phyloP scores from a whole-genome alignment of 75 land plant species.

The Cunninghamia lanceolata region DNA sequence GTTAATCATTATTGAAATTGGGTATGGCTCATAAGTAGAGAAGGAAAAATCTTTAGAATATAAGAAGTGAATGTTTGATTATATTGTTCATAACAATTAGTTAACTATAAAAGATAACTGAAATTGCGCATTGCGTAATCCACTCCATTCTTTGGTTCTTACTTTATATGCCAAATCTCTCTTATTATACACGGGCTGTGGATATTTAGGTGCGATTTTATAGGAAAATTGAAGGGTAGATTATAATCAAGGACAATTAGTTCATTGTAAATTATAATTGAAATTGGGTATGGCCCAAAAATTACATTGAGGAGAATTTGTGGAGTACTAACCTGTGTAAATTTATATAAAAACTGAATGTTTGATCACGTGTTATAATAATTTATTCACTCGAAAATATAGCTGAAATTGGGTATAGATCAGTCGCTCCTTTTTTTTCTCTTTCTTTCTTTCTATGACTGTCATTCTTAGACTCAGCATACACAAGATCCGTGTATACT shows the following conservation, averaged over 20 bases:
- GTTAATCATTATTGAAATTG: no score
- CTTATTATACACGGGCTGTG: background rate
- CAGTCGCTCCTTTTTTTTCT: background rate
- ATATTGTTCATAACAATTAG: no score
- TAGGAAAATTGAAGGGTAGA: background rate
- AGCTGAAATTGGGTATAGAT: background rate
- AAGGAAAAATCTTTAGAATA: no score
- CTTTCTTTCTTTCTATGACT: background rate
- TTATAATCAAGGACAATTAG: background rate
- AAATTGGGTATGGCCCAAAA: background rate
- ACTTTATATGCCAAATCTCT: background rate
- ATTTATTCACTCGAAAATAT: background rate
- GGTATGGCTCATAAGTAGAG: no score
- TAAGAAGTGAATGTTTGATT: no score
- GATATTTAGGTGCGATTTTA: background rate
- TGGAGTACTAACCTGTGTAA: background rate
- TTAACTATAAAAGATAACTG: background rate
- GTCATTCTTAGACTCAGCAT: background rate
- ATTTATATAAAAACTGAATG: background rate
- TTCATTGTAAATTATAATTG: background rate
- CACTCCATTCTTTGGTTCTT: background rate
- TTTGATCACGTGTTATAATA: background rate
- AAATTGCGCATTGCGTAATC: background rate
- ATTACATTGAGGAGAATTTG: background rate
- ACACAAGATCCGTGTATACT: background rate